Percentiles rank a stretch among this genome's conserved stretches.
These are phyloP conservation scores for Keithomyces neogunnii DNA, from an alignment of 2,329 filamentous ascomycete genomes.

Conservation along the genomic window DNA sequence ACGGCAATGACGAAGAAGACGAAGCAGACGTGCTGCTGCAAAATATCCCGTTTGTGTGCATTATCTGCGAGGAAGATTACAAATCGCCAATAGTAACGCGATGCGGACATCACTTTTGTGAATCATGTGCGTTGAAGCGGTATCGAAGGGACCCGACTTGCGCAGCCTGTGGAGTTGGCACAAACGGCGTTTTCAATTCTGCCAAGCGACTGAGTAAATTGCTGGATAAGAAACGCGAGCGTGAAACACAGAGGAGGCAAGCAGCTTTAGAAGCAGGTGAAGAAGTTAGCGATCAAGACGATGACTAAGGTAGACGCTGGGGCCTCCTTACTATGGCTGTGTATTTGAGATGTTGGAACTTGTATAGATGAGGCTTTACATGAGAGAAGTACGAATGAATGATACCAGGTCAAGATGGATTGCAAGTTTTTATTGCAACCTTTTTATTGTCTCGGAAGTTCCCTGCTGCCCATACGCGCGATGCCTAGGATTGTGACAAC, in stretches of 20 bases:
- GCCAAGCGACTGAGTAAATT: slow-evolving; percentile 78
- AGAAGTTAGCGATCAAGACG: slow-evolving; percentile 37
- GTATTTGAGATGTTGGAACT: neutral
- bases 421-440: neutral
- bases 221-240: slow-evolving; percentile 62
- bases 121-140: slow-evolving; percentile 75
- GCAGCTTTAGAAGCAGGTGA: slow-evolving; percentile 43
- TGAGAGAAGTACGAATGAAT: too few relatives aligned
- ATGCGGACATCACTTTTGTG: slow-evolving; percentile 95
- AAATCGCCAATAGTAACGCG: slow-evolving; percentile 75
- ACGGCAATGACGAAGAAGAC: slow-evolving; percentile 36
- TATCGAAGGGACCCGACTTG: slow-evolving; percentile 84
- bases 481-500: too few relatives aligned
- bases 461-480: too few relatives aligned
- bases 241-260: slow-evolving; percentile 48
- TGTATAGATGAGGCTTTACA: too few relatives aligned
- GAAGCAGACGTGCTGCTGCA: slow-evolving; percentile 63
- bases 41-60: slow-evolving; percentile 81
- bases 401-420: neutral
- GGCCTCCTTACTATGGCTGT: neutral
- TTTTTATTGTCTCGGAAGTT: neutral
- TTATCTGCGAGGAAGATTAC: slow-evolving; percentile 76
- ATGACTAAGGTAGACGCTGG: slow-evolving; percentile 8
- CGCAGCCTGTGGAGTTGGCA: slow-evolving; percentile 76
- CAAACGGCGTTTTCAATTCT: slow-evolving; percentile 81